Conservation (phyloP, 768 basidiomycete species). For the Neoboletus brunneissimus region DNA sequence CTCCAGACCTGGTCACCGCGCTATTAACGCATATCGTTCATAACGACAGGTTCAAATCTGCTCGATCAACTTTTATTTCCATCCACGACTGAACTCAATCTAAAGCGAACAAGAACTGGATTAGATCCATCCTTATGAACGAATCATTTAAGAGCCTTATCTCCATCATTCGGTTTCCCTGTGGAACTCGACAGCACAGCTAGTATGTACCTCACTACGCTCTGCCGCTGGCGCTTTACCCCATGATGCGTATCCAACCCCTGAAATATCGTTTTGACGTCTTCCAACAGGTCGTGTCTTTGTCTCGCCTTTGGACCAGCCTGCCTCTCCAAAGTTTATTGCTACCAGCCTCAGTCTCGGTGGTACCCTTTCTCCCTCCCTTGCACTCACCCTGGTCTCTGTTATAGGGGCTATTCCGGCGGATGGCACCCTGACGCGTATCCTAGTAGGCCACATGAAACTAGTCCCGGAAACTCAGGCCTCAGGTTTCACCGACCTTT, state of each 20-base stretch:
- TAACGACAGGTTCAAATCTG: background rate
- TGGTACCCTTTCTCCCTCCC: too few species aligned
- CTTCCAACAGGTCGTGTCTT: slow-evolving; percentile 13
- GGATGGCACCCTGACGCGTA: too few species aligned
- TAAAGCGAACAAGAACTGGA: background rate
- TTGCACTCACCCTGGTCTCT: too few species aligned
- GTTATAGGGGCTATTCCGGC: too few species aligned
- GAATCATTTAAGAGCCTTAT: background rate
- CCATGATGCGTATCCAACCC: background rate
- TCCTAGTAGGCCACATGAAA: too few species aligned
- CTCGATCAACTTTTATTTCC: background rate
- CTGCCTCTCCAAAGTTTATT: background rate
- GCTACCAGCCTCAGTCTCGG: too few species aligned
- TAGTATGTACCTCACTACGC: too few species aligned
- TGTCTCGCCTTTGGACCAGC: slow-evolving; percentile 6
- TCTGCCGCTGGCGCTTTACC: too few species aligned
- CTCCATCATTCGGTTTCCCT: background rate
- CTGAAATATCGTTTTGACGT: slow-evolving; percentile 11
- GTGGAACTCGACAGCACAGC: background rate
- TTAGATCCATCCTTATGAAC: background rate
- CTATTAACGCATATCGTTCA: background rate
- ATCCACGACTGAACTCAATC: background rate
- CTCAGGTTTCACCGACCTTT: too few species aligned
- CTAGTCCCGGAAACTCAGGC: too few species aligned
- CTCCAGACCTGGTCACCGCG: background rate